These are phyloP conservation scores for Neurospora intermedia DNA, from an alignment of 495 filamentous ascomycete species.

Conservation along the genomic window DNA sequence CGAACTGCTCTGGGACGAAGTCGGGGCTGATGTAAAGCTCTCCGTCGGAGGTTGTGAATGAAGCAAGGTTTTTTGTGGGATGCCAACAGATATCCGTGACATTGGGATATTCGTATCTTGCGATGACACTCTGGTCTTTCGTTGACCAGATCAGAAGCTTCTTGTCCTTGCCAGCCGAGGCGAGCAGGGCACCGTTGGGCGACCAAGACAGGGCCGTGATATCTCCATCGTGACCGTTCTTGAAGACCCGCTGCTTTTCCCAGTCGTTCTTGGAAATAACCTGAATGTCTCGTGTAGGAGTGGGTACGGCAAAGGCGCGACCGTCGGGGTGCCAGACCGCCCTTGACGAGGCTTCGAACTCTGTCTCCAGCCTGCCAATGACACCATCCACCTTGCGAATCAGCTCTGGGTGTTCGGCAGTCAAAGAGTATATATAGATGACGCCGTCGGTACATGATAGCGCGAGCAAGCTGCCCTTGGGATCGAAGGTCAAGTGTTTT, in stretches of 20 bases:
- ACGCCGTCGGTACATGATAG: conserved; percentile 80
- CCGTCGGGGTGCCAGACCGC: conserved; percentile 92
- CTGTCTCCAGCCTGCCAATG: conserved; percentile 66
- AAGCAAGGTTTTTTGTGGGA: conserved; percentile 73
- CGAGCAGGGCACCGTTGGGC: conserved; percentile 82
- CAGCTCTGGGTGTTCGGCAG: conserved; percentile 68
- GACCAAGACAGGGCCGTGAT: conserved; percentile 87
- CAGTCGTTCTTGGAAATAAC: conserved; percentile 79
- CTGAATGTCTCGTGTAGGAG: conserved; percentile 74
- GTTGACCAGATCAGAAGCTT: conserved; percentile 82
- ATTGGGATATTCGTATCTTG: conserved; percentile 63
- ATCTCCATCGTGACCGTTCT: conserved; percentile 69
- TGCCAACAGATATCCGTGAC: conserved; percentile 87
- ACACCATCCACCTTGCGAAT: conserved; percentile 76
- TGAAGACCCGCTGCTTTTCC: conserved; percentile 69
- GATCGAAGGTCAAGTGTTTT: conserved; percentile 85
- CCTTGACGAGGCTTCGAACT: conserved; percentile 64
- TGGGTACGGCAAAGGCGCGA: conserved; percentile 76
- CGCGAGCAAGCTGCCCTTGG: conserved; percentile 62
- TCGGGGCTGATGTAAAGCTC: conserved; percentile 81
- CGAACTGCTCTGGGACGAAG: conserved; percentile 60
- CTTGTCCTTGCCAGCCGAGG: conserved; percentile 71
- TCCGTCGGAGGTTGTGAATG: conserved; percentile 83
- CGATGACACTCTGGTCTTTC: conserved; percentile 68
- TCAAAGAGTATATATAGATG: conserved; percentile 81